Base-by-base conservation (phyloP, 2,329 filamentous ascomycete genomes). In the Leptodontidium sp. region DNA sequence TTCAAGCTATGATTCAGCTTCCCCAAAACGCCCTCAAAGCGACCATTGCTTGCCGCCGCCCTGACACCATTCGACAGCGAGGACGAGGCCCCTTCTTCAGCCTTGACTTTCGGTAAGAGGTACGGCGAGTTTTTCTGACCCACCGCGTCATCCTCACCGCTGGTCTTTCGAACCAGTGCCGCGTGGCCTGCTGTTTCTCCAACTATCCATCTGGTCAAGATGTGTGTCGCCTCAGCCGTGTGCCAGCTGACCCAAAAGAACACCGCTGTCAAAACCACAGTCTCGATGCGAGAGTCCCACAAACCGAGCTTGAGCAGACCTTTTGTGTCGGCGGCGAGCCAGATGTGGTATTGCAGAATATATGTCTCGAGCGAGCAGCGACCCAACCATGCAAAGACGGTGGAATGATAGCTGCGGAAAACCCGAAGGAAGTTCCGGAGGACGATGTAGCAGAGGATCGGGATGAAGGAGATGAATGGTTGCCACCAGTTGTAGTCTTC, bases 311-410 rank as follows among this genome's bases (percentile, higher is more conserved):
- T 74, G 8, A 90, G 80, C 4, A 86, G 72, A 0, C 85, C 86
- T 40, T 82, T 84, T 1, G 85, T 85, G 72, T 90, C 87, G 2
- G 83, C 86, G 1, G 86, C 87, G 9, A 90, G 82, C 83, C 86
- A 88, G 64, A 89, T 81, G 75, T 91, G 89, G 75, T 85, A 85
- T 71, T 90, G 87, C 47, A 91, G 79, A 6, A 88, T 81, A 71
- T 87, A 89, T 0, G 86, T 84, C 77, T 90, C 88, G 1, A 89
- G 82, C 0, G 87, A 87, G 68, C 84, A 84, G 6, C 81, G 80
- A 1, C 89, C 88, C 2, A 91, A 77, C 79, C 82, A 86, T 0
- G 85, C 83, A 35, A 87, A 87, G 1, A 82, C 70, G 1, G 71
- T 73, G 15, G 84, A 83, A 73, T 86, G 80, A 52, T 80, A 78